Evolutionary conservation across 306 rosid species (phyloP), one percentile per base, ranked within the genome.

Genomic region (Quercus glauca): DNA sequence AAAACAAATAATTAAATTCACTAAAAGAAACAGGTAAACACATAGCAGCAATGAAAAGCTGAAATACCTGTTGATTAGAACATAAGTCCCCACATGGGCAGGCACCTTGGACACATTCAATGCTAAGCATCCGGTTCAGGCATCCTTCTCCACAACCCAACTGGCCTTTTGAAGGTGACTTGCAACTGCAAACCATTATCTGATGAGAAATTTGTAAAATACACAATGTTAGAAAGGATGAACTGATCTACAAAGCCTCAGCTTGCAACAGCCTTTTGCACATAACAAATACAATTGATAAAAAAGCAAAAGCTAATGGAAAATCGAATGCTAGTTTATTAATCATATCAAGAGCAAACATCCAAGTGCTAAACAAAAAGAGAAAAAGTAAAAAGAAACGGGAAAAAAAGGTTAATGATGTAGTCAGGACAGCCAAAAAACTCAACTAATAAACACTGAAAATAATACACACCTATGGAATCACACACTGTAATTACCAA

Each of bases 161-260:
- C 79, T 71, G 80, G 56, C 90, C 90, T 81, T 82, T 88, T 77
- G 85, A 73, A 78, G 90, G 57, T 69, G 79, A 73, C 80, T 93
- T 89, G 89, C 99, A 96, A 83, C 92, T 90, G 82, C 99, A 96
- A 55, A 96, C 97, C 99, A 96, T 96, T 87, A 90, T 85, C 99
- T 96, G 89, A 75, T 78, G 78, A 28, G 37, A 69, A 85, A 82
- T 68, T 77, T 52, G 67, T 55, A 51, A 58, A 70, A 37, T 15
- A 73, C 29, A 78, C n/a, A 60, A 87, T 64, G 78, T 76, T 73
- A 79, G 69, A 25, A 73, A 25, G 15, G 56, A 69, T 21, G 21
- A 58, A 63, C 69, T 55, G 43, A 61, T 28, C 59, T 3, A 26
- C 59, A 73, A 73, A 75, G 70, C 80, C 69, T 45, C 69, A 49